Percentiles rank a stretch among this genome's conserved stretches.
These are phyloP conservation scores for Eremomyces bilateralis DNA, from an alignment of 495 filamentous ascomycete species.

Conservation along the genomic window DNA sequence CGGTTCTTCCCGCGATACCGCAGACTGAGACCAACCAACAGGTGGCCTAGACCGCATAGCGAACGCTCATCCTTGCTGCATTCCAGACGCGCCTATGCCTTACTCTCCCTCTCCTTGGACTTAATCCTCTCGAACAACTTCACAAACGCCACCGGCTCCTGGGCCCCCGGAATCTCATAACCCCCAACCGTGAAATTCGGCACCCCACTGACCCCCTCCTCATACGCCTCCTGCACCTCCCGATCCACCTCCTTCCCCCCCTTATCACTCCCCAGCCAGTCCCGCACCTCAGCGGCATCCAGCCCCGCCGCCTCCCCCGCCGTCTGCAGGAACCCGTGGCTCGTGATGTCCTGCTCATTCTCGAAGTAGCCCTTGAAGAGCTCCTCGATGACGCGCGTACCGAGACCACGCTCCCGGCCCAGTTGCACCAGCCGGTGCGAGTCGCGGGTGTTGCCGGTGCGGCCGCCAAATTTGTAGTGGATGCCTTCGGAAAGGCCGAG, in stretches of 20 bases:
- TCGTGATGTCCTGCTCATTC: conserved; percentile 55
- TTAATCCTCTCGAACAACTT: conserved; percentile 19
- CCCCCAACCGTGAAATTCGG: conserved; percentile 39
- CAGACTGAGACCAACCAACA: too few relatives aligned
- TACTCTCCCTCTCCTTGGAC: too few relatives aligned
- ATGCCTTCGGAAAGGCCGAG: conserved; percentile 46
- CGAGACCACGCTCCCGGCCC: conserved; percentile 35
- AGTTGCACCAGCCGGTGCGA: conserved; percentile 55
- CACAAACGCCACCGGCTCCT: conserved; percentile 19
- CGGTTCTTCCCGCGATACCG: too few relatives aligned
- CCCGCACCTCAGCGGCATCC: conserved; percentile 32
- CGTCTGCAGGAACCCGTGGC: conserved; percentile 31
- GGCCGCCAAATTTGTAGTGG: conserved; percentile 47
- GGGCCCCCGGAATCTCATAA: conserved; percentile 17
- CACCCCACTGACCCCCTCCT: conserved; percentile 41
- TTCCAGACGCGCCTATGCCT: too few relatives aligned
- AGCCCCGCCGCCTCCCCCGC: conserved; percentile 43
- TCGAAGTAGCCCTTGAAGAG: conserved; percentile 61
- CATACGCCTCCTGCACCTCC: conserved; percentile 38
- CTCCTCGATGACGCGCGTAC: conserved; percentile 42
- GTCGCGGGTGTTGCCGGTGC: conserved; percentile 56
- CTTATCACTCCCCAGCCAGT: conserved; percentile 37
- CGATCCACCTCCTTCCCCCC: conserved; percentile 50
- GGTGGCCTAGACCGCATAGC: too few relatives aligned
- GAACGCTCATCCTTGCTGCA: too few relatives aligned